A percentile compares a stretch with the other conserved stretches of the same genome.
phyloP scores from a whole-genome alignment of 129 eudicot species.

The Pittosporum tobira region DNA sequence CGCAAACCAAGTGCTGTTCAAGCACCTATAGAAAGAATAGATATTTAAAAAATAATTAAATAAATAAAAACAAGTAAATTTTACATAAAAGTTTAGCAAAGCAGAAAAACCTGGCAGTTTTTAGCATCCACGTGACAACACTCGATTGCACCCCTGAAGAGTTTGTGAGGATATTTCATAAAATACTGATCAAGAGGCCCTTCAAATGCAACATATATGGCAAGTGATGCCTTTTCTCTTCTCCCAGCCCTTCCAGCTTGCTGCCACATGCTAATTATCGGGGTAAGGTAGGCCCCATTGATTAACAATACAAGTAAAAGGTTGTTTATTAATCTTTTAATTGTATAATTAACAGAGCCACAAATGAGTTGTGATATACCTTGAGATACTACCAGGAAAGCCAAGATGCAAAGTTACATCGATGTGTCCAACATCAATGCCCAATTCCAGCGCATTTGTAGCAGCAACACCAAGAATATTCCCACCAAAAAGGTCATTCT shows the following conservation, averaged over 20 bases:
- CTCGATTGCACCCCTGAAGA: constrained; percentile 69
- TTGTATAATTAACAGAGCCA: constrained; percentile 3
- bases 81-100: not conserved
- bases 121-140: constrained; percentile 86
- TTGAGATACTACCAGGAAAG: constrained; percentile 94
- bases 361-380: constrained; percentile 31
- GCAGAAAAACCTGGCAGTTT: constrained; percentile 49
- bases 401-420: constrained; percentile 96
- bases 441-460: constrained; percentile 95
- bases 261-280: constrained; percentile 74
- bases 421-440: constrained; percentile 94
- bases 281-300: constrained; percentile 6
- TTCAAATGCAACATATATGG: constrained; percentile 95
- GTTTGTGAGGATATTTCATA: constrained; percentile 78
- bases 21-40: constrained; percentile 51
- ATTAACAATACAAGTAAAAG: constrained; percentile 12
- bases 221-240: constrained; percentile 83
- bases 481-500: constrained; percentile 68
- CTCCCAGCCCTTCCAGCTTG: constrained; percentile 99
- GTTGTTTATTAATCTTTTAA: too few species aligned
- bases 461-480: constrained; percentile 80
- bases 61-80: not conserved
- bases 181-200: constrained; percentile 96
- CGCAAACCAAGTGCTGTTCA: constrained; percentile 73
- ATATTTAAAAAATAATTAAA: constrained; percentile 10